A percentile compares a stretch with the other conserved stretches of the same genome.
Conservation (phyloP, 2,329 filamentous ascomycete species). For the Fusarium nelsonii region DNA sequence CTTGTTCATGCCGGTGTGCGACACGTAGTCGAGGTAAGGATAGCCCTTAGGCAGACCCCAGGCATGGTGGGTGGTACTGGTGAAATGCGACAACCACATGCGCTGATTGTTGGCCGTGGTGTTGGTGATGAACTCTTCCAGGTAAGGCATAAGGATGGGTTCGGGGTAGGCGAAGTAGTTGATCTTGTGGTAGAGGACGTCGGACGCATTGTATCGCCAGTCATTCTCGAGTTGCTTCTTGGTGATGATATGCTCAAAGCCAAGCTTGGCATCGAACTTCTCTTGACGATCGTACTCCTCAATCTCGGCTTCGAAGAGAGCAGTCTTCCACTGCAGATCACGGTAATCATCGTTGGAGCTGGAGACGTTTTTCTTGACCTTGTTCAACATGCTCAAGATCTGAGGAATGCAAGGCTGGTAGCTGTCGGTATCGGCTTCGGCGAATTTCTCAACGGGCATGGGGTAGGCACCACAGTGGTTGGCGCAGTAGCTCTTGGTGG, state of each 20-base stretch:
- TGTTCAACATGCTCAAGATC: conserved; percentile 53
- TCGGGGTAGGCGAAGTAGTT: conserved; percentile 55
- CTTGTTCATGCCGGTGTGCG: conserved; percentile 44
- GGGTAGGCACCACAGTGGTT: conserved; percentile 60
- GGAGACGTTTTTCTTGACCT: conserved; percentile 40
- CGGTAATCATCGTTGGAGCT: conserved; percentile 42
- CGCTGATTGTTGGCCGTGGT: conserved; percentile 53
- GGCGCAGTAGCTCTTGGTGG: conserved; percentile 58
- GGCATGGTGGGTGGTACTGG: conserved; percentile 54
- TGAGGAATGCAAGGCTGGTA: conserved; percentile 62
- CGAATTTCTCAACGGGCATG: conserved; percentile 58
- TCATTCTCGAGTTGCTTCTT: conserved; percentile 49
- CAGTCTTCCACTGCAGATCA: conserved; percentile 50
- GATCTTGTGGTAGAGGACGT: conserved; percentile 43
- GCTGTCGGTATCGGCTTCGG: conserved; percentile 56
- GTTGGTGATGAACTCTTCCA: conserved; percentile 51
- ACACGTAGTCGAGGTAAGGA: conserved; percentile 40
- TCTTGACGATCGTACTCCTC: conserved; percentile 54
- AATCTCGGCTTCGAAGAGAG: conserved; percentile 54
- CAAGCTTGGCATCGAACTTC: conserved; percentile 50
- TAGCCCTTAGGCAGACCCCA: conserved; percentile 45
- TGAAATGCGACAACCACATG: conserved; percentile 54
- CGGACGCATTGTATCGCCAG: conserved; percentile 43
- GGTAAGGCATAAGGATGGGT: conserved; percentile 48
- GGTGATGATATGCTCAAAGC: conserved; percentile 50